Evolutionary conservation across 345 rosid genomes (phyloP).

Genomic region (Rhodomyrtus tomentosa): DNA sequence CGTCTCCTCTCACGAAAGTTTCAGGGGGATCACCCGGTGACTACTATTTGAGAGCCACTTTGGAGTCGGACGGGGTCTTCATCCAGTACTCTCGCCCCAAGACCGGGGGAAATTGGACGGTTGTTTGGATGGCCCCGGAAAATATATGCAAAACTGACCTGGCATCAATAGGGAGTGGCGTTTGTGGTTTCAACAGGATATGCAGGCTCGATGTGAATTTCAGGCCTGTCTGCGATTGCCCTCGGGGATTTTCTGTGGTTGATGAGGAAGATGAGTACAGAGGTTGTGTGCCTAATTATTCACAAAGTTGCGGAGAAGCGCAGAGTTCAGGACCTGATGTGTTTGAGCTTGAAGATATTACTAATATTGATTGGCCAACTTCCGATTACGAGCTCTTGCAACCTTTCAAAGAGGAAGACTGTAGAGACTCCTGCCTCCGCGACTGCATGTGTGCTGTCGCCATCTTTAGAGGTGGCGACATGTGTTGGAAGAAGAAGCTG

Average conservation of each 20-base stretch:
- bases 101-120: neutral
- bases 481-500: conserved; percentile 28
- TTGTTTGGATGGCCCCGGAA: neutral
- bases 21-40: neutral
- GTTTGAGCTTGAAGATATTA: neutral
- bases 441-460: conserved; percentile 27
- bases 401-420: conserved; percentile 6
- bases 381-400: conserved; percentile 13
- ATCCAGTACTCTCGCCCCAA: conserved; percentile 12
- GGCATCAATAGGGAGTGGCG: conserved; percentile 2
- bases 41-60: conserved; percentile 13
- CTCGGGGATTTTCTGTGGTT: conserved; percentile 2
- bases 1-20: neutral
- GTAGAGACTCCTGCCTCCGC: conserved; percentile 16
- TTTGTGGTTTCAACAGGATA: conserved; percentile 20
- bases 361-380: conserved; percentile 10
- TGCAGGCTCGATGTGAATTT: conserved; percentile 1
- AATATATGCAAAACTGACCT: conserved; percentile 3
- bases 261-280: conserved; percentile 3
- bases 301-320: conserved; percentile 4
- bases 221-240: conserved; percentile 15
- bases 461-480: neutral
- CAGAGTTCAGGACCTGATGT: neutral
- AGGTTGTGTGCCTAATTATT: conserved; percentile 10
- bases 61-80: conserved; percentile 24